These are phyloP conservation scores for Schoenoplectus tabernaemontani DNA, from an alignment of 202 grass and related monocot species.

Conservation along the genomic window DNA sequence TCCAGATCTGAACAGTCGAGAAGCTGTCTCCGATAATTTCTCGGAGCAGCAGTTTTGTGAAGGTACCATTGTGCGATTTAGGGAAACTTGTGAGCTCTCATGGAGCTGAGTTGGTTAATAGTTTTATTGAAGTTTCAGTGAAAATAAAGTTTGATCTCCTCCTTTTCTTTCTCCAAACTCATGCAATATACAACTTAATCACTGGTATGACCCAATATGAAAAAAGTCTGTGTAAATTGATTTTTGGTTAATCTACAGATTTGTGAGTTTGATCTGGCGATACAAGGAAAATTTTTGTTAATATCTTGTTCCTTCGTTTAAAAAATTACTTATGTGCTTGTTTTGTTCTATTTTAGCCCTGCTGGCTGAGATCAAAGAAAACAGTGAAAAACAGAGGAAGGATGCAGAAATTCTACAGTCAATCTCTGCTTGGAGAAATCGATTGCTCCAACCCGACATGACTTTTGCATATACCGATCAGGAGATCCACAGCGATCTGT, in stretches of 20 bases:
- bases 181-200: background rate
- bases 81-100: background rate
- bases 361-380: conserved; percentile 69
- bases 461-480: conserved; percentile 47
- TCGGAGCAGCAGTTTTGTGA: background rate
- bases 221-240: background rate
- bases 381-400: conserved; percentile 64
- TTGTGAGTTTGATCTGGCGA: background rate
- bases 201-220: background rate
- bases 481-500: conserved; percentile 55
- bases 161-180: background rate
- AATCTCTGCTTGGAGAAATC: conserved; percentile 54
- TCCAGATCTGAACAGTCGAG: background rate
- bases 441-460: conserved; percentile 60
- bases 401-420: conserved; percentile 53
- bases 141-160: background rate
- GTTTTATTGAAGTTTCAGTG: background rate
- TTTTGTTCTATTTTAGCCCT: conserved; percentile 43
- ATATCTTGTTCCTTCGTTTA: background rate
- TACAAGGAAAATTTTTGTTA: background rate
- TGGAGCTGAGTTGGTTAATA: background rate
- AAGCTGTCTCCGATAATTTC: conserved; percentile 15
- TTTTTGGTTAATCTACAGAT: background rate
- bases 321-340: conserved; percentile 19
- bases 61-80: background rate